Base-by-base conservation (phyloP, 2,329 filamentous ascomycete genomes). In the Ilyonectria mors-panacis region DNA sequence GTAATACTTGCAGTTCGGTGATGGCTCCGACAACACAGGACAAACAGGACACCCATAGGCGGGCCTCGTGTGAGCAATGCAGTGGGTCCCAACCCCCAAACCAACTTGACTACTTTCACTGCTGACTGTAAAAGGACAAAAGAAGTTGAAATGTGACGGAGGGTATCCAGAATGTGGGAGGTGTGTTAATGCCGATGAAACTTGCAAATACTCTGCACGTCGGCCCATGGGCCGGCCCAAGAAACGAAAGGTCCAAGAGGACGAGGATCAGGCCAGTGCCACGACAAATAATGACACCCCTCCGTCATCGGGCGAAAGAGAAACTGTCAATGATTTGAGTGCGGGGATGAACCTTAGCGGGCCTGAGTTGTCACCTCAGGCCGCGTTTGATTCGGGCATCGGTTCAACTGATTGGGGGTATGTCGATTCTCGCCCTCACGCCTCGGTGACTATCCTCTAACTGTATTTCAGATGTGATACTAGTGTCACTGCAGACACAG, bases 31-130 rank as follows among this genome's bases (percentile, higher is more conserved):
- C 57, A 13, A 39, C 65, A 3, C 63, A 65, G n/a, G 72, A 74
- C 45, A 42, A 62, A 5, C 63, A 63, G 19, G 72, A 75, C 51
- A 58, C 66, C 23, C 69, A 67, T 47, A 69, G 74, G 53, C 71
- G 74, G 58, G 71, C 74, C n/a, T 76, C 74, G 15, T 76, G 74
- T 64, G 74, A 76, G 45, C 74, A 76, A 48, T 76, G 74, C 33
- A 73, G 74, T 75, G 61, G 45, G 55, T 53, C 33, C n/a, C 35
- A 6, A 42, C 35, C 2, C 47, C 5, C 26, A 23, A 62, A 58
- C 67, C 60, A 35, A 7, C 21, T 17, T 4, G 19, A 28, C 28
- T 8, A 7, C 26, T 21, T 23, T 13, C 8, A 12, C 26, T 56
- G 69, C 60, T 66, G 44, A 65, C 45, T 30, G 19, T 30, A 10